Evolutionary conservation across 768 basidiomycete genomes (phyloP), one percentile per base, ranked within the genome.

Genomic region (Trametes sanguinea): DNA sequence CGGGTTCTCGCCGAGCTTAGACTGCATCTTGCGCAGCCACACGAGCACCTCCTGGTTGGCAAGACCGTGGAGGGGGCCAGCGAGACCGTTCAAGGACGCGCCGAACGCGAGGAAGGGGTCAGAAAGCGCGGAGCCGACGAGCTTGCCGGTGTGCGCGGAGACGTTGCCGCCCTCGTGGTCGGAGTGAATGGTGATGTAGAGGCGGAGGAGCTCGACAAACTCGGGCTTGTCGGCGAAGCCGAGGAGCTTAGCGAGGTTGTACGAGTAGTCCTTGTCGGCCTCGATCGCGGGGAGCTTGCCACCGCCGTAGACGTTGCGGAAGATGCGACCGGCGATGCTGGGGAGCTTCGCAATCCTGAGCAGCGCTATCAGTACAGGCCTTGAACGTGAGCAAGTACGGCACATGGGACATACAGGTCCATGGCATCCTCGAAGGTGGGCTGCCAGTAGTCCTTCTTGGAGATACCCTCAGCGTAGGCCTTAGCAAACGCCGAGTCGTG

Each of bases 121-220:
- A 0, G 95, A 95, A 60, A 98, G 89, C 54, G 96, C 95, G 57
- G 94, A 95, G 57, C 93, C 94, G 65, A 95, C 94, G 22, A 95
- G 82, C 76, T 95, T 93, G 60, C 92, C 92, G 22, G 94, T 90
- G 80, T 95, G 94, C 2, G 94, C 94, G 54, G 96, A 98, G 64
- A 98, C 96, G 68, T 98, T 98, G 47, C 96, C 96, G 74, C 96
- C 96, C 77, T 98, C 96, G 78, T 98, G 96, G 73, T 98, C 96
- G 73, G 90, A 95, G 84, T 98, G 96, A 72, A 98, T 95, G 68
- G 95, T 96, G 77, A 98, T 86, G 81, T 98, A 98, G 51, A 98
- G 85, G 64, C 96, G 85, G 76, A 98, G 85, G 57, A 98, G 85
- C 78, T 98, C 96, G 60, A 97, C 92, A 66, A 98, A 97, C 29